Evolutionary conservation across 2,329 filamentous ascomycete species (phyloP).

Genomic region (Harringtonia lauricola): DNA sequence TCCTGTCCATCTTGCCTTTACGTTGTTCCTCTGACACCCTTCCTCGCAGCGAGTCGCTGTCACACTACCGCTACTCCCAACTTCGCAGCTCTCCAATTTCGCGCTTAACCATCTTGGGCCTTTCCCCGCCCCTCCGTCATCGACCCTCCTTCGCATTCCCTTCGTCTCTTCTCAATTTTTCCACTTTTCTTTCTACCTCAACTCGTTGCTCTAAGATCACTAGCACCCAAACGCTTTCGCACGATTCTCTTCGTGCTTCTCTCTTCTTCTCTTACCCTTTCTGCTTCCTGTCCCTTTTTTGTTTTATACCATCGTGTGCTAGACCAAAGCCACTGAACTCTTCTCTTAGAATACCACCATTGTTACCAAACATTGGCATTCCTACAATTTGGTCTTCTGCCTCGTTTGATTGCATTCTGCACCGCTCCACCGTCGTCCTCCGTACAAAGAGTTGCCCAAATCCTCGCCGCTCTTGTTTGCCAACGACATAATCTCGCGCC

Average conservation of each 20-base stretch:
- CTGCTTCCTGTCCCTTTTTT: background rate
- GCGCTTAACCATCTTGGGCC: background rate
- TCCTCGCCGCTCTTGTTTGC: background rate
- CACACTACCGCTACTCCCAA: background rate
- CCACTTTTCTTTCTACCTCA: background rate
- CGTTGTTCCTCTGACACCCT: background rate
- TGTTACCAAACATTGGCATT: too few relatives aligned
- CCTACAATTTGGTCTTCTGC: too few relatives aligned
- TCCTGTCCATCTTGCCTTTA: background rate
- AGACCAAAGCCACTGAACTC: background rate
- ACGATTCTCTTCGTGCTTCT: background rate
- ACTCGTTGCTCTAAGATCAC: too few relatives aligned
- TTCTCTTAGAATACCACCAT: too few relatives aligned
- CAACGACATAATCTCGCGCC: too few relatives aligned
- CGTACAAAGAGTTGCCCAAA: background rate
- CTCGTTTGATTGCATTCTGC: too few relatives aligned
- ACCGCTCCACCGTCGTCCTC: too few relatives aligned
- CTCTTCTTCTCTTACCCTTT: background rate
- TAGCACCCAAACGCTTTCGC: background rate
- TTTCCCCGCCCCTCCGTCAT: conserved; percentile 10
- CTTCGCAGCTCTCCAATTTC: background rate
- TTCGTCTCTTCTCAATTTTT: conserved; percentile 4
- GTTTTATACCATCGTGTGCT: background rate
- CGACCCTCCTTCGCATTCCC: conserved; percentile 2
- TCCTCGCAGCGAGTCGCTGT: background rate